Evolutionary conservation across 2,329 filamentous ascomycete species (phyloP), one percentile per base, ranked within the genome.

Genomic region (Neospermospora avenae): DNA sequence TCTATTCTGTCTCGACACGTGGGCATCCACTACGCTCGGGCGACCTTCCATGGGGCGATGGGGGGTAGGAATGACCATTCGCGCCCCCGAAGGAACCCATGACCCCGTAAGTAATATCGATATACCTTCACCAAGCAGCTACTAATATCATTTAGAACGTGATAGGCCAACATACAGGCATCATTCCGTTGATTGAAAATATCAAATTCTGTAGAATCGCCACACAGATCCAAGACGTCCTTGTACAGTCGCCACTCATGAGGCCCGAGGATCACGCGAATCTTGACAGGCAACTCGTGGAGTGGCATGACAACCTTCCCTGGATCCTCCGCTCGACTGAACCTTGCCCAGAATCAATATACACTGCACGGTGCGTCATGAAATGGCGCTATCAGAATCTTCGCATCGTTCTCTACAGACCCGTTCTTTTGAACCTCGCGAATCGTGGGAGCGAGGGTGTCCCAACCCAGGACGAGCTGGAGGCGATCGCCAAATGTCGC

Each of bases 331-430:
- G 83, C 65, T 82, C 84, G 20, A 82, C 77, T 11, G 85, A 91
- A 58, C 83, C 86, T 10, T 90, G 87, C 69, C 85, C 87, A 0
- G 86, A 90, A 65, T 84, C 87, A 2, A 81, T 92, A 18, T 85
- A 84, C 64, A 87, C 88, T 52, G 84, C 87, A 0, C 82, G 89
- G 54, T 85, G 85, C 64, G 83, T 92, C 67, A 91, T 92, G 86
- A 89, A 90, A 72, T 93, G 89, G 90, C 83, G 89, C 14, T 93
- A 90, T 71, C 86, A 90, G 70, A 91, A 91, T 67, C 81, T 91
- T 49, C 86, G 89, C 49, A 88, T 92, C 74, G 81, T 93, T 1
- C 82, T 93, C 22, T 87, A 92, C 72, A 81, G 90, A 2, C 89
- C 89, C 0, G 85, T 88, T 0, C 78, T 93, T 1, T 80, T 93